A percentile compares a stretch with the other conserved stretches of the same genome.
These are phyloP conservation scores for Boechera retrofracta DNA, from an alignment of 345 rosid genomes.

Conservation along the genomic window DNA sequence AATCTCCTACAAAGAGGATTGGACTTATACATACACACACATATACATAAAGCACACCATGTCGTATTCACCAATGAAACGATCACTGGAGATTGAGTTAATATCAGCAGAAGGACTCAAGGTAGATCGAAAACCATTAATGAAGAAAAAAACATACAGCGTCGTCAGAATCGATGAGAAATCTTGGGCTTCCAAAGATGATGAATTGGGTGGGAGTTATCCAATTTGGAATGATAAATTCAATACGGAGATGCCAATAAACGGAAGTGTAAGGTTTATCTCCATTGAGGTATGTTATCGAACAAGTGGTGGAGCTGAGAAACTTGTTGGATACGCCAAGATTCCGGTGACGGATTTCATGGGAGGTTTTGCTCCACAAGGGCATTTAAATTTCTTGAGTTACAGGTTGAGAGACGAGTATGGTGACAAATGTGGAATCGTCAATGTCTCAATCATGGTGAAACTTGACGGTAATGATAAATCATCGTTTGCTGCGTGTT, in stretches of 20 bases:
- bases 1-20: conserved; percentile 19
- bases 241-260: conserved; percentile 49
- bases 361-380: conserved; percentile 56
- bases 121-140: conserved; percentile 44
- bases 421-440: conserved; percentile 58
- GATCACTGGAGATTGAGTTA: conserved; percentile 55
- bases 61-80: conserved; percentile 32
- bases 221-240: conserved; percentile 67
- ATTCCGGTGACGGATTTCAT: conserved; percentile 67
- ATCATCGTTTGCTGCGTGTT: conserved; percentile 1
- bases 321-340: conserved; percentile 49
- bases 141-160: conserved; percentile 50
- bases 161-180: conserved; percentile 44
- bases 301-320: conserved; percentile 37
- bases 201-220: conserved; percentile 49
- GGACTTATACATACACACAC: conserved; percentile 21
- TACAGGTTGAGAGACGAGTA: conserved; percentile 60
- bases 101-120: conserved; percentile 67
- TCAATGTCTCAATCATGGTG: conserved; percentile 66
- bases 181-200: conserved; percentile 24
- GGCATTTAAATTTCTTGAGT: conserved; percentile 69
- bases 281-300: conserved; percentile 52
- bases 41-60: neutral
- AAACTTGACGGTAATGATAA: conserved; percentile 35
- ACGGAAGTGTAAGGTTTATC: conserved; percentile 44